Percentiles rank a stretch among this genome's conserved stretches.
Evolutionary conservation across 176 grass and related monocot genomes (phyloP).

Genomic region (Elaeis guineensis): DNA sequence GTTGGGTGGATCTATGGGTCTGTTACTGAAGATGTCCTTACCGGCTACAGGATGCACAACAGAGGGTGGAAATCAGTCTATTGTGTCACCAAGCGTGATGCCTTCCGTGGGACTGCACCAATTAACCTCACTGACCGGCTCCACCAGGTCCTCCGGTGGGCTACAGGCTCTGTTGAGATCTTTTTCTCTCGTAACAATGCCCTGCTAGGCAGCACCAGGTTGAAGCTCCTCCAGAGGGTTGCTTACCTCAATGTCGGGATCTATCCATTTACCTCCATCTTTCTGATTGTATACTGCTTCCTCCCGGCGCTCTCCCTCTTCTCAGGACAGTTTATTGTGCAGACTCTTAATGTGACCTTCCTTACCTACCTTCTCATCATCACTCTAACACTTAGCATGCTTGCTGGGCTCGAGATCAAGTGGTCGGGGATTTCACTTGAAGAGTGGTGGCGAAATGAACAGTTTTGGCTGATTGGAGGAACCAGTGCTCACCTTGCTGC

Average conservation of each 20-base stretch:
- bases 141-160: conserved; percentile 95
- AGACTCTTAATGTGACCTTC: conserved; percentile 62
- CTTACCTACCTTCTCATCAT: conserved; percentile 79
- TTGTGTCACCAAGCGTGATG: conserved; percentile 93
- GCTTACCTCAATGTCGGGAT: conserved; percentile 92
- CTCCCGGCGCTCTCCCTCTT: conserved; percentile 90
- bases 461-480: conserved; percentile 97
- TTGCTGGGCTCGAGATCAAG: conserved; percentile 85
- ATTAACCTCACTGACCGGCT: conserved; percentile 97
- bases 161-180: conserved; percentile 93
- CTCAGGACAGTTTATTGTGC: conserved; percentile 91
- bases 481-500: conserved; percentile 88
- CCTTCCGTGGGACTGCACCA: conserved; percentile 85
- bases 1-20: conserved; percentile 99
- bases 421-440: conserved; percentile 83
- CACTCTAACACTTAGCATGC: conserved; percentile 52
- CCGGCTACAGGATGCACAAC: conserved; percentile 99
- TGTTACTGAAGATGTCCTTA: conserved; percentile 97
- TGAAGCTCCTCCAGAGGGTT: conserved; percentile 85
- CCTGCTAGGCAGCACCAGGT: conserved; percentile 61
- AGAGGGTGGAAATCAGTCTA: conserved; percentile 96
- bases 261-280: conserved; percentile 94
- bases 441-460: conserved; percentile 99
- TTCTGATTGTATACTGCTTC: conserved; percentile 98
- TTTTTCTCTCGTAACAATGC: conserved; percentile 99